phyloP scores from a whole-genome alignment of 2,329 filamentous ascomycete genomes.

The Zasmidium angulare region DNA sequence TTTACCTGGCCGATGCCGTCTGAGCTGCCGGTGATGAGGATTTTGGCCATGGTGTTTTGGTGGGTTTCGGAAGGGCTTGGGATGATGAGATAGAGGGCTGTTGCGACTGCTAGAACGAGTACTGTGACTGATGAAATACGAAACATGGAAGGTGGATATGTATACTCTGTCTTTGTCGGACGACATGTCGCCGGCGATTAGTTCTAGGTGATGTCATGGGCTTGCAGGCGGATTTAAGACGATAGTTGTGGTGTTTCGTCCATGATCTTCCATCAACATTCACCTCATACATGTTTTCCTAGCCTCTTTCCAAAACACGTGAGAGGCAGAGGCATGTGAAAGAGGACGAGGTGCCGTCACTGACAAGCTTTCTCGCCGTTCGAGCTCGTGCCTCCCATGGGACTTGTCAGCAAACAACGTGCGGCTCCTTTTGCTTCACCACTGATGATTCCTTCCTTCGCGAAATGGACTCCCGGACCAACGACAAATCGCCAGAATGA shows the following conservation, averaged over 20 bases:
- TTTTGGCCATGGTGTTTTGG: conserved; percentile 42
- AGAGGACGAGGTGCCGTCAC: neutral
- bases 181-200: neutral
- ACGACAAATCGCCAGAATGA: too few relatives aligned
- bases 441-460: too few relatives aligned
- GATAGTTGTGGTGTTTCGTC: too few relatives aligned
- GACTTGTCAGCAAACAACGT: too few relatives aligned
- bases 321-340: neutral
- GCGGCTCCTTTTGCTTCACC: neutral
- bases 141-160: neutral
- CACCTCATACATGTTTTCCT: too few relatives aligned
- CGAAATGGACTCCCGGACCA: too few relatives aligned
- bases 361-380: neutral
- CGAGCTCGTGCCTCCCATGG: neutral
- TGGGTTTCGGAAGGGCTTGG: neutral
- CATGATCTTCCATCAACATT: too few relatives aligned
- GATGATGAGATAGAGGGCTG: neutral
- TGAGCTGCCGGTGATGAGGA: conserved; percentile 58
- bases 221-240: neutral
- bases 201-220: neutral
- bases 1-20: conserved; percentile 52
- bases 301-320: too few relatives aligned
- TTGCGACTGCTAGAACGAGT: neutral
- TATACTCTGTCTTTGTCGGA: neutral
- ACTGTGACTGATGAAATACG: neutral